Conservation (phyloP, 345 rosid genomes). For the Psidium friedrichsthalianum region DNA sequence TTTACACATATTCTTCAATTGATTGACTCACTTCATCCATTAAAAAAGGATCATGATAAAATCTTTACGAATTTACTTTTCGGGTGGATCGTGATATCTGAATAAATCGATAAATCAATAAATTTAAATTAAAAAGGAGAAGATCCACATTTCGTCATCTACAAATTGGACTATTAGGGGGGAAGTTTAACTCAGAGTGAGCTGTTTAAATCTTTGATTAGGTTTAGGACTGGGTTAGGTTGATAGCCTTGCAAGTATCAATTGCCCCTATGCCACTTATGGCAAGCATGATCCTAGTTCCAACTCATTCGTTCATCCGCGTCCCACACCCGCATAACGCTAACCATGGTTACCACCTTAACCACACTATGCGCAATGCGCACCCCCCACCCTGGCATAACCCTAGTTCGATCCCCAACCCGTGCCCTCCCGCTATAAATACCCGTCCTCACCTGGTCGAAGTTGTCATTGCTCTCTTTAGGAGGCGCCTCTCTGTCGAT, state of each 20-base stretch:
- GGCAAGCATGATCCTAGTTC: not conserved
- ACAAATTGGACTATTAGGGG: not conserved
- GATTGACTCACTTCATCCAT: not conserved
- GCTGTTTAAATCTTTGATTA: not conserved
- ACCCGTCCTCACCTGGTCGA: not conserved
- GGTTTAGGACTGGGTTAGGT: not conserved
- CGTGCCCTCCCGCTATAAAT: not conserved
- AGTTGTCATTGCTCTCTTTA: not conserved
- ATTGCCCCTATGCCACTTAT: not conserved
- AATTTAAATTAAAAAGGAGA: not conserved
- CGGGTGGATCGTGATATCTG: not conserved
- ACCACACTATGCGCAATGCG: conserved; percentile 1
- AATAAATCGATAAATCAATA: fast-evolving
- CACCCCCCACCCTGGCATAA: not conserved
- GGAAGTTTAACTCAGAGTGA: not conserved
- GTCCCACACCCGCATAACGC: not conserved
- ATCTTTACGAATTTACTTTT: not conserved
- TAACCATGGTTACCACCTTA: not conserved
- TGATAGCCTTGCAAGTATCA: not conserved
- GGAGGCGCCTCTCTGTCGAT: not conserved
- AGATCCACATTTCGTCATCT: no score
- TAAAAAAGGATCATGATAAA: no score
- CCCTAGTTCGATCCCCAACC: not conserved
- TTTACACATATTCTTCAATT: fast-evolving
- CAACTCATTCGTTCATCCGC: not conserved